Evolutionary conservation across 2,329 filamentous ascomycete genomes (phyloP), one percentile per base, ranked within the genome.

Genomic region (Dothiorella sarmentorum): DNA sequence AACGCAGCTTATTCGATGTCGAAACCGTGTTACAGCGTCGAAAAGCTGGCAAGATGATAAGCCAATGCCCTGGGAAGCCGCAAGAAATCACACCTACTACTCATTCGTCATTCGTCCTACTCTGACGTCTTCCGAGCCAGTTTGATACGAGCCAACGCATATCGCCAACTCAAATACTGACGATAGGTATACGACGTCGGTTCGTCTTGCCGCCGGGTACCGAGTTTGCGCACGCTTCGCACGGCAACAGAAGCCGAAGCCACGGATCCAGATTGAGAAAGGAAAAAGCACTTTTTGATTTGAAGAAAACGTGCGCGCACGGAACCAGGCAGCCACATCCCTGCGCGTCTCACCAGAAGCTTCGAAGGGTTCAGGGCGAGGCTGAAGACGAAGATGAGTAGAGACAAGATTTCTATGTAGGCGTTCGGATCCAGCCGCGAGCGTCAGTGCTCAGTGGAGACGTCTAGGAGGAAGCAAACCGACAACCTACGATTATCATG

Each of bases 321-420:
- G 31, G 33, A 33, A 27, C 27, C 49, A 53, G 49, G 49, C 49
- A 53, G 49, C 49, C 49, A 53, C 49, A 40, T 20, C 3, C 35
- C 49, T 33, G 35, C 3, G 33, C 15, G 31, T 7, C 18, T 1
- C 31, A 35, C 45, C 31, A n/a, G 17, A 37, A 24, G 45, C 29
- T 37, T 17, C 18, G 13, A 26, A 53, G 10, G 49, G 49, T 7
- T 15, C 29, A 24, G 9, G 10, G 22, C 35, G 49, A 53, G 49
- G 49, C 49, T 53, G 35, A 53, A 40, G 40, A 15, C 15, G 15
- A 22, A 27, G 27, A 17, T 17, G 7, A 37, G 45, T 9, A 15
- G 17, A 10, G 27, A 24, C 27, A 3, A 10, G 20, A 37, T 51
- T 20, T 37, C 37, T 51, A 29, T 51, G 45, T 31, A 17, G 31